Base-by-base conservation (phyloP, 2,329 filamentous ascomycete species). In the Fusarium annulatum region DNA sequence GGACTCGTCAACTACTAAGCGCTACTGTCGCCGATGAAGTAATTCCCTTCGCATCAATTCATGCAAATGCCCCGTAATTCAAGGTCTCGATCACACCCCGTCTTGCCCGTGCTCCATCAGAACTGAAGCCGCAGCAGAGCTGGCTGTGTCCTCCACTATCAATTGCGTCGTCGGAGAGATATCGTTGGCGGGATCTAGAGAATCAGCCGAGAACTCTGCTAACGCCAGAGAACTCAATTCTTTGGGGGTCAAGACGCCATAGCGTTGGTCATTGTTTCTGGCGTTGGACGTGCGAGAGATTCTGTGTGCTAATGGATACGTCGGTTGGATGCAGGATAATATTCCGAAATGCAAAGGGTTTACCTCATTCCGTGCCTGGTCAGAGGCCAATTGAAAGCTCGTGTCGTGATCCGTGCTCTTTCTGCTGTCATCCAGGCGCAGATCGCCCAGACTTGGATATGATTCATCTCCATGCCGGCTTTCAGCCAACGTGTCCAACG, bases 141-240 rank as follows among this genome's bases (percentile, higher is more conserved):
- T 57, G 59, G 30, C 53, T 52, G 45, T 39, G 28, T 23, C 64
- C 53, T 69, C 70, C 66, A 55, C 46, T 55, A 8, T 66, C 18
- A 34, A 68, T 55, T 67, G 66, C 30, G 55, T 74, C 57, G 52
- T 63, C 53, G 34, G 55, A 63, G 59, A 73, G 49, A 67, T 59
- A 30, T 34, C n/a, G 26, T 56, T 65, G 63, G 70, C 60, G 62
- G 43, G 55, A 48, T 52, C 21, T 61, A 39, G 61, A 60, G 38
- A 60, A 61, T 28, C 61, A 53, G 46, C 30, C 61, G 57, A 38
- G 62, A 75, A 75, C 69, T 61, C 66, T 75, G 58, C 72, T 69
- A 48, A 26, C 59, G 61, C 72, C 62, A 55, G 61, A 46, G 41
- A 75, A 75, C 59, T 75, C 66, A 74, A 69, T 74, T 74, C 33